Conservation (phyloP, 495 filamentous ascomycete genomes). For the Terfezia boudieri region DNA sequence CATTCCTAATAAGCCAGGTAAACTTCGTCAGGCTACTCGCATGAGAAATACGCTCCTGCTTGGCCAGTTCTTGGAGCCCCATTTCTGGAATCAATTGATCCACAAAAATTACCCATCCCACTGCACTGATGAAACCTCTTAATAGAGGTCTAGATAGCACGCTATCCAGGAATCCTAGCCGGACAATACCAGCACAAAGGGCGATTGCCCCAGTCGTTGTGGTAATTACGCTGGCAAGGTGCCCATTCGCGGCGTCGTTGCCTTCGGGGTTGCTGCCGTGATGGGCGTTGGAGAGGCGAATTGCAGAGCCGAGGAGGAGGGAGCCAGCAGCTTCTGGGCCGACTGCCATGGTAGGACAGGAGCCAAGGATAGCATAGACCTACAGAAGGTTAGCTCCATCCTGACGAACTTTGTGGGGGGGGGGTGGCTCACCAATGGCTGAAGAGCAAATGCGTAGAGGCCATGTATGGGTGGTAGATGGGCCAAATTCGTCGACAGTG, state of each 20-base stretch:
- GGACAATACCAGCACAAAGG: constrained; percentile 54
- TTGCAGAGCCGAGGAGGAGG: constrained; percentile 67
- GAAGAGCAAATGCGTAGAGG: constrained; percentile 85
- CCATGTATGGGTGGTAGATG: constrained; percentile 87
- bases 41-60: constrained; percentile 39
- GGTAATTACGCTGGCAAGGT: constrained; percentile 74
- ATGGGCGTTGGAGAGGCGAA: constrained; percentile 47
- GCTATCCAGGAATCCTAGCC: constrained; percentile 86
- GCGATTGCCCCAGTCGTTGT: constrained; percentile 73
- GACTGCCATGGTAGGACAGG: constrained; percentile 78
- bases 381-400: constrained; percentile 1
- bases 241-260: constrained; percentile 45
- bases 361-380: constrained; percentile 73
- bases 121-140: constrained; percentile 85
- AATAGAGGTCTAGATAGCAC: constrained; percentile 83
- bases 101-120: constrained; percentile 86
- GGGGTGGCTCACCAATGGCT: constrained; percentile 37
- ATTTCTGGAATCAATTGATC: constrained; percentile 85
- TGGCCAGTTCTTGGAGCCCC: constrained; percentile 44
- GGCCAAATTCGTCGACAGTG: constrained; percentile 76
- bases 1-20: constrained; percentile 48
- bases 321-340: constrained; percentile 90
- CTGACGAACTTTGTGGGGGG: not conserved
- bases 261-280: constrained; percentile 46
- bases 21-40: constrained; percentile 72